Conservation (phyloP, 2,329 filamentous ascomycete species). For the Fusarium torulosum region DNA sequence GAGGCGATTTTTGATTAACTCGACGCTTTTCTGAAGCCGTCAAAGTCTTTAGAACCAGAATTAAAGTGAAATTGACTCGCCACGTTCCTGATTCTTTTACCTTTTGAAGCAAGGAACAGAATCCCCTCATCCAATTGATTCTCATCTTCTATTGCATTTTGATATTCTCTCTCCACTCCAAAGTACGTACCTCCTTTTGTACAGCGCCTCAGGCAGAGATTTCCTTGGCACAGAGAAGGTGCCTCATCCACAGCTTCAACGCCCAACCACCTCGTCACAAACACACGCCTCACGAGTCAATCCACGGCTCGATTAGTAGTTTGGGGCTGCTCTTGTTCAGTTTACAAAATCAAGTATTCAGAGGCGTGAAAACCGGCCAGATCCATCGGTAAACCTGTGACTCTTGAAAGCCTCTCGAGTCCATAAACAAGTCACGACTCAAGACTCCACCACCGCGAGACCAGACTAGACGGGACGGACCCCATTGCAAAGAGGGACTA, state of each 20-base stretch:
- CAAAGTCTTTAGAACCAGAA: conserved; percentile 15
- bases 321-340: conserved; percentile 22
- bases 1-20: conserved; percentile 36
- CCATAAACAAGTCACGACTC: conserved; percentile 40
- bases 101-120: conserved; percentile 30
- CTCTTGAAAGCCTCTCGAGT: conserved; percentile 30
- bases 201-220: conserved; percentile 35
- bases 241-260: conserved; percentile 28
- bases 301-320: conserved; percentile 31
- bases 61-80: conserved; percentile 29
- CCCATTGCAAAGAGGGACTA: conserved; percentile 36
- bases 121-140: conserved; percentile 21
- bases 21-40: conserved; percentile 17
- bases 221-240: conserved; percentile 27
- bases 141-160: conserved; percentile 5
- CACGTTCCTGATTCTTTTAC: conserved; percentile 36
- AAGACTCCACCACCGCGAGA: conserved; percentile 31
- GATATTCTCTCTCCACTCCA: conserved; percentile 23
- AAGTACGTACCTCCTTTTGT: conserved; percentile 21
- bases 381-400: conserved; percentile 41
- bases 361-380: conserved; percentile 11
- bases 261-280: conserved; percentile 42
- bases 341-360: conserved; percentile 21
- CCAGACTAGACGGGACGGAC: conserved; percentile 7
- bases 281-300: conserved; percentile 42